Base-by-base conservation (phyloP, 768 basidiomycete genomes). In the Mycena alexandri region DNA sequence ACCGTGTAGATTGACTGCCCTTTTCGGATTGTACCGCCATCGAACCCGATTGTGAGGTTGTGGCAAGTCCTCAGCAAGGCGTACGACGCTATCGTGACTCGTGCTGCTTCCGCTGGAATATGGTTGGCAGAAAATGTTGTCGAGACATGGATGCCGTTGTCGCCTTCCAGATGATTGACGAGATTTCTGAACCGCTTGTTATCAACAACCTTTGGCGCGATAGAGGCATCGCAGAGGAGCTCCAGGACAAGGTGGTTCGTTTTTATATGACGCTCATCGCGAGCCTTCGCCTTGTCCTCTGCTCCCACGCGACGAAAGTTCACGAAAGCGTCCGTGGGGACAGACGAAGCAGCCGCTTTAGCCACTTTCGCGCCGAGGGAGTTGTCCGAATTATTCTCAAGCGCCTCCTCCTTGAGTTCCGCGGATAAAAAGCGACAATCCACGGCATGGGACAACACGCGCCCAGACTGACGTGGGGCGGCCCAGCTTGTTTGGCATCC, bases 1-100 rank as follows among this genome's bases (percentile, higher is more conserved):
- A 75, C 57, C 14, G 73, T 70, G 24, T 76, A 72, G 19, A 72
- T 48, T 1, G 75, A 74, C 29, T 71, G 58, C 16, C 56, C 61
- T 0, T 44, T 21, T 14, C 44, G 16, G 1, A 44, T 69, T 11
- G 73, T 71, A 1, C 74, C 69, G 9, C 75, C 75, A 60, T 76
- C 74, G 51, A 64, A 75, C 0, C 52, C 64, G 46, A 75, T 71
- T 1, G 73, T 68, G 7, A 74, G 63, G 34, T 74, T 63, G 10
- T 63, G 7, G 46, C 21, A 53, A 13, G 16, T 47, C 11, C 44
- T 22, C 4, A 74, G 70, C 6, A 36, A 10, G 12, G 61, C 24
- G 47, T 59, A 13, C 8, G 52, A 47, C 4, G 42, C 25, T n/a
- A 64, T 25, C 1, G 42, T 65, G 9, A 74, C 63, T 7, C 61